A percentile compares a stretch with the other conserved stretches of the same genome.
Conservation (phyloP, 148 eudicot genomes). For the Nepenthes mirabilis region DNA sequence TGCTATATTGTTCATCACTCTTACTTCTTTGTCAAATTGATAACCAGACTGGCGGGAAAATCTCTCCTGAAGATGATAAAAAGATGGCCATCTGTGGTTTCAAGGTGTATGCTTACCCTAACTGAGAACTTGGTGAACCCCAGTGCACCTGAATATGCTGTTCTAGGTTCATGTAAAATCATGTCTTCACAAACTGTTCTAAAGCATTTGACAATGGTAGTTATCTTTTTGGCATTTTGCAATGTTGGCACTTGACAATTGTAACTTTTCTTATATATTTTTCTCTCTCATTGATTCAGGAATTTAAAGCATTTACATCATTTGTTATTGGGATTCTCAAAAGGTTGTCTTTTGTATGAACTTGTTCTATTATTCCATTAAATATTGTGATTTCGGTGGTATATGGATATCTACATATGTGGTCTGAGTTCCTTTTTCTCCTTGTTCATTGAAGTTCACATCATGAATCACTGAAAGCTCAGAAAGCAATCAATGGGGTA, state of each 20-base stretch:
- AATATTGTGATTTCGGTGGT: conserved; percentile 1
- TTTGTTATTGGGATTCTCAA: conserved; percentile 70
- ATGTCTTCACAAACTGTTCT: conserved; percentile 74
- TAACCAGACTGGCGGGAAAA: conserved; percentile 78
- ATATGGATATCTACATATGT: not conserved
- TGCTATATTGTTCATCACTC: conserved; percentile 5
- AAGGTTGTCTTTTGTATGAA: conserved; percentile 31
- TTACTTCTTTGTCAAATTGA: conserved; percentile 11
- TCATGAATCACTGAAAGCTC: conserved; percentile 90
- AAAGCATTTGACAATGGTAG: conserved; percentile 78
- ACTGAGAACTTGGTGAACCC: conserved; percentile 55
- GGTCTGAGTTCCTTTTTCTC: not conserved
- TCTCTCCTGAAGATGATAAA: conserved; percentile 76
- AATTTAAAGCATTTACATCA: conserved; percentile 63
- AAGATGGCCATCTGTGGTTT: conserved; percentile 86
- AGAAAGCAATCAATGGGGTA: conserved; percentile 97
- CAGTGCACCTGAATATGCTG: conserved; percentile 64
- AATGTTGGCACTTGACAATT: not conserved
- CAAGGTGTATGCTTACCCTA: conserved; percentile 56
- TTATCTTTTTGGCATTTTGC: conserved; percentile 8
- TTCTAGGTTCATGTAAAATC: conserved; percentile 90
- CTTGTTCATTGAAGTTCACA: conserved; percentile 54
- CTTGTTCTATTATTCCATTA: not conserved
- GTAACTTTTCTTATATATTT: conserved; percentile 2
- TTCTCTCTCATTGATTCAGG: conserved; percentile 33